Percentiles rank a stretch among this genome's conserved stretches.
Evolutionary conservation across 108 stramenopile species (phyloP).

Genomic region (Chaetoceros muelleri): DNA sequence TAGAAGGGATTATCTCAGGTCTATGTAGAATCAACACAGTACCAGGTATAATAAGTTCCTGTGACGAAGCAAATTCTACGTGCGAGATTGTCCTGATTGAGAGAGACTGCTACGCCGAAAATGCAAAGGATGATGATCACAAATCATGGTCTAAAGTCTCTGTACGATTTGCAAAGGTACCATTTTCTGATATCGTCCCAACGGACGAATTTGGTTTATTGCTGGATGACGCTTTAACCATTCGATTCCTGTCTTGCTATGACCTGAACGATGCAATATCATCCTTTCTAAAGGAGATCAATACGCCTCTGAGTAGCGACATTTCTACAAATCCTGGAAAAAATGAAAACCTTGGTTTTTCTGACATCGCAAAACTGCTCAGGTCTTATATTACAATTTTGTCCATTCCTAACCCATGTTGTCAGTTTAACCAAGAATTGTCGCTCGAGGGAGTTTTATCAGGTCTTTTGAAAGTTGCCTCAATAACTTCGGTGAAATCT

Average conservation of each 20-base stretch:
- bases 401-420: not conserved
- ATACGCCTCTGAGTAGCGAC: no score
- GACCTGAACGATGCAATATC: no score
- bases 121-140: not conserved
- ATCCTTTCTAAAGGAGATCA: no score
- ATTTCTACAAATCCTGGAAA: no score
- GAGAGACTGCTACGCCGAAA: not conserved
- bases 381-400: not conserved
- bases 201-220: no score
- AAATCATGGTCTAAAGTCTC: not conserved
- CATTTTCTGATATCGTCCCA: no score
- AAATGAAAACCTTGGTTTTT: no score
- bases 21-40: slow-evolving; percentile 40
- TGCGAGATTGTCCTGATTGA: slow-evolving; percentile 69
- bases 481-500: not conserved
- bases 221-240: no score
- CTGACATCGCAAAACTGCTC: no score
- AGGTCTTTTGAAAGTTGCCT: not conserved
- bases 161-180: not conserved
- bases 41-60: slow-evolving; percentile 63
- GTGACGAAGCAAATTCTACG: slow-evolving; percentile 50
- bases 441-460: not conserved
- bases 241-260: no score
- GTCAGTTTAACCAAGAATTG: not conserved
- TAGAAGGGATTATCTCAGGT: slow-evolving; percentile 63